Percentiles rank a stretch among this genome's conserved stretches.
These are phyloP conservation scores for Thraustochytrium sp. DNA, from an alignment of 352 stramenopile species.

Conservation along the genomic window DNA sequence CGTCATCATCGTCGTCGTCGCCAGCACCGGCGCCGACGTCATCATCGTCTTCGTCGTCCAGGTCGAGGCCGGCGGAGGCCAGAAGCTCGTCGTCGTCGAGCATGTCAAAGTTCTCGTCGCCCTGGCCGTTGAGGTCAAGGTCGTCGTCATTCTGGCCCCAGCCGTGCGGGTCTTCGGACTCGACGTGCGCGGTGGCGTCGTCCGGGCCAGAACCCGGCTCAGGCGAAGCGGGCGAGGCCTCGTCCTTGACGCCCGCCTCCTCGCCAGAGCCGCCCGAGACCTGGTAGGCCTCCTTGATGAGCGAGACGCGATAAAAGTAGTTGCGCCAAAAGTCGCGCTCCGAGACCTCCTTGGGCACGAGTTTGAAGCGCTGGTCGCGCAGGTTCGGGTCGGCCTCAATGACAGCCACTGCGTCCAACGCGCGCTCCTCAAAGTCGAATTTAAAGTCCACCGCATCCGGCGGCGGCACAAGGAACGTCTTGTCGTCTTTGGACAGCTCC, in stretches of 20 bases:
- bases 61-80: background rate
- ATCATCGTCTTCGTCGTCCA: constrained; percentile 17
- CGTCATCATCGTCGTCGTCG: constrained; percentile 29
- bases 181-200: background rate
- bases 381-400: constrained; percentile 25
- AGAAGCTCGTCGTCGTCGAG: constrained; percentile 40
- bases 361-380: background rate
- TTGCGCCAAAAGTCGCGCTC: constrained; percentile 28
- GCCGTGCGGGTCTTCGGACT: background rate
- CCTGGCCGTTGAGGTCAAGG: background rate
- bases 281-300: constrained; percentile 42
- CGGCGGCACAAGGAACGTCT: constrained; percentile 27
- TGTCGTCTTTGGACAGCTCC: constrained; percentile 33
- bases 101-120: constrained; percentile 42
- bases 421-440: constrained; percentile 14
- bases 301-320: constrained; percentile 42
- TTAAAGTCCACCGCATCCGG: constrained; percentile 24
- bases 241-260: no score
- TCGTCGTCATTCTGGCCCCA: background rate
- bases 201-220: background rate
- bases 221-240: background rate
- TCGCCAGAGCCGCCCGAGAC: no score
- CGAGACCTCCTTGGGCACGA: constrained; percentile 16
- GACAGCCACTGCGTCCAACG: background rate
- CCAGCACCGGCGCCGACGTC: constrained; percentile 17